Base-by-base conservation (phyloP, 768 basidiomycete species). In the Rhodotorula kratochvilovae region DNA sequence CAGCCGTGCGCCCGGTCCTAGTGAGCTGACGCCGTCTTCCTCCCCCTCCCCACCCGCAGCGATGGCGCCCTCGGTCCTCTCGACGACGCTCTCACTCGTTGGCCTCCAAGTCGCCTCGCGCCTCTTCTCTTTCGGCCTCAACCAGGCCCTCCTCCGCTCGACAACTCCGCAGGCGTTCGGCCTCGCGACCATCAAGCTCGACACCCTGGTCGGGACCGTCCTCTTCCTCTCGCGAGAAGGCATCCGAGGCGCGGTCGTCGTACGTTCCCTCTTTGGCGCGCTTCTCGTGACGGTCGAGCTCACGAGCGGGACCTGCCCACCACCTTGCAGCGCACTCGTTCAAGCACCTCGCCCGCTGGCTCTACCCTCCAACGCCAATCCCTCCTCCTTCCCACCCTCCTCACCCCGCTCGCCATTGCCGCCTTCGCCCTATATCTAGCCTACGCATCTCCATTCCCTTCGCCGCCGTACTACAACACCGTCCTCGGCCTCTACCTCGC, bases 161-260 rank as follows among this genome's bases (percentile, higher is more conserved):
- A 88, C 89, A 4, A 88, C 91, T 0, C 93, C 94, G 1, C 85
- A 86, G 45, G 89, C 88, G 23, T 94, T 91, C 78, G 84, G 95
- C 17, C 92, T 90, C 1, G 92, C 91, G 25, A 87, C 92, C 0
- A 90, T 99, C 71, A 94, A 96, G 77, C 92, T 98, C 80, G 96
- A 98, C 79, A 86, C 97, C 36, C 78, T 98, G 35, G 85, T 90
- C 57, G 90, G 89, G 75, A 92, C 92, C 19, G 90, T 94, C 76
- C 83, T 98, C 55, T 97, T 98, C 80, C 84, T 98, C 15, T 88
- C 89, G 45, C 84, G 96, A n/a, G 96, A 99, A 80, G 95, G 94
- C 27, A 85, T 98, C 15, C 85, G 96, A 51, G 91, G 89, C 79
- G 87, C 90, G 12, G 84, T 96, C 10, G 83, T 96, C 25, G 86